Evolutionary conservation across 2,329 filamentous ascomycete genomes (phyloP).

Genomic region (Epichloe gansuensis): DNA sequence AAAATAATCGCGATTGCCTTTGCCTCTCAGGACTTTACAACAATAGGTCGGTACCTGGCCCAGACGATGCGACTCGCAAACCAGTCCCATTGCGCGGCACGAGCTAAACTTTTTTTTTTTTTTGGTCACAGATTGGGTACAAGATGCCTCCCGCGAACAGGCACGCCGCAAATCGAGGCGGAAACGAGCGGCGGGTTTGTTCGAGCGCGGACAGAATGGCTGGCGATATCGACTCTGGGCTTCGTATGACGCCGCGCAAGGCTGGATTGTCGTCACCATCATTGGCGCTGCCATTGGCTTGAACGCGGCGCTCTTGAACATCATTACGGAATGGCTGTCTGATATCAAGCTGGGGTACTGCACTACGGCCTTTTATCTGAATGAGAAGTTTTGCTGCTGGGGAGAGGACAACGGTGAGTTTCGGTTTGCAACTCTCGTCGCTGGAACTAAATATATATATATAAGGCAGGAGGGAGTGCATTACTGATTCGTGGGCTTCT

Average conservation of each 20-base stretch:
- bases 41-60: conserved; percentile 46
- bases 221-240: conserved; percentile 76
- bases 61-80: no score
- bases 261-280: conserved; percentile 93
- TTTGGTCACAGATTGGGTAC: conserved; percentile 67
- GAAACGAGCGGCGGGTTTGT: conserved; percentile 59
- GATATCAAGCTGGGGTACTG: conserved; percentile 97
- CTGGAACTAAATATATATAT: no score
- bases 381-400: conserved; percentile 97
- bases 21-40: conserved; percentile 66
- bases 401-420: conserved; percentile 70
- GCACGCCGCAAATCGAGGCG: conserved; percentile 65
- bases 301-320: conserved; percentile 87
- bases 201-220: conserved; percentile 54
- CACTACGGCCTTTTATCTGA: conserved; percentile 89
- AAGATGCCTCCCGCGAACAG: conserved; percentile 89
- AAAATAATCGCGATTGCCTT: background rate
- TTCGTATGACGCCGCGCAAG: conserved; percentile 90
- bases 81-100: no score
- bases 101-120: background rate
- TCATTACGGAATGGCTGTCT: conserved; percentile 91
- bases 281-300: conserved; percentile 87
- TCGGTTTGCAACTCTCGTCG: background rate
- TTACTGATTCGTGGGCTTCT: background rate
- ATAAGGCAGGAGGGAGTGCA: background rate